phyloP scores from a whole-genome alignment of 805 yeast species.

The Yamadazyma paraphyllophila region DNA sequence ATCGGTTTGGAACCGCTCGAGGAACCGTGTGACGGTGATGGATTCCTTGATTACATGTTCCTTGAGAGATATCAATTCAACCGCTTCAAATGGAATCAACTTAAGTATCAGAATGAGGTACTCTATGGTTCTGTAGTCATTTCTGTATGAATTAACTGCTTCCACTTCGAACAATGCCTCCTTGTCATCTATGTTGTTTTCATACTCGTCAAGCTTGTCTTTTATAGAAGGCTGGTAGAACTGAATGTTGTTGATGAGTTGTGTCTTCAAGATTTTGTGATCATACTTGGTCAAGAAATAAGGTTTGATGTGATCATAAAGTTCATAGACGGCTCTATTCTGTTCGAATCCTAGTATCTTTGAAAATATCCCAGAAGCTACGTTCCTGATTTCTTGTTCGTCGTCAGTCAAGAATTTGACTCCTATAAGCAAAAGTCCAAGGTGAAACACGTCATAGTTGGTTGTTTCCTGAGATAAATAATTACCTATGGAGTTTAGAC shows the following conservation, averaged over 20 bases:
- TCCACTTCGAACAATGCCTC: constrained; percentile 6
- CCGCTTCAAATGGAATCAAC: not conserved
- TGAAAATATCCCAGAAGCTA: not conserved
- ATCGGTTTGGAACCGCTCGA: constrained; percentile 1
- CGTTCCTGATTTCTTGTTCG: not conserved
- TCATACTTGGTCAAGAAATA: not conserved
- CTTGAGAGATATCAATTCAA: not conserved
- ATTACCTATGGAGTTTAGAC: not conserved
- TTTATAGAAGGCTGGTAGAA: not conserved
- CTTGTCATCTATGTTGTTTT: not conserved
- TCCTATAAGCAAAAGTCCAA: not conserved
- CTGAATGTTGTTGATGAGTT: not conserved
- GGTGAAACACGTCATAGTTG: not conserved
- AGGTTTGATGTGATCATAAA: not conserved
- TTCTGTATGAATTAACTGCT: constrained; percentile 54
- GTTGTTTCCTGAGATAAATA: not conserved
- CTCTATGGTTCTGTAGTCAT: constrained; percentile 21
- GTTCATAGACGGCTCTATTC: not conserved
- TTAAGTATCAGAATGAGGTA: not conserved
- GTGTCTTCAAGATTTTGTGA: not conserved
- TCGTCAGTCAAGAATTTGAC: constrained; percentile 4
- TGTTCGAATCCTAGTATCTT: not conserved
- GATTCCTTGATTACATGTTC: not conserved
- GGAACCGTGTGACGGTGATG: not conserved
- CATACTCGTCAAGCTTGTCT: constrained; percentile 6